These are phyloP conservation scores for Pichia sp. DNA, from an alignment of 1,139 yeast species.

Conservation along the genomic window DNA sequence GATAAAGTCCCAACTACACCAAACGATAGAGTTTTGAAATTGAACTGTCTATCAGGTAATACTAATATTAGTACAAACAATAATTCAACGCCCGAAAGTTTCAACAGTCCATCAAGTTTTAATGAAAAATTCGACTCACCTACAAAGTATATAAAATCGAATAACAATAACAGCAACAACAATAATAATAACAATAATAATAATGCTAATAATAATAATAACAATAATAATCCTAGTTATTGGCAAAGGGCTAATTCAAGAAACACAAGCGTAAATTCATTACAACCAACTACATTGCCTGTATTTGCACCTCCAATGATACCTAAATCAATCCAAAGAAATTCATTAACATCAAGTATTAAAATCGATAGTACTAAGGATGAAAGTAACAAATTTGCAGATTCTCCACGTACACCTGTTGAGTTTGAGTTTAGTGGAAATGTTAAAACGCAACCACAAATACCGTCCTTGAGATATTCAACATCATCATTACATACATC, in stretches of 20 bases:
- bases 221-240: constrained; percentile 13
- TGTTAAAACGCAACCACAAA: not conserved
- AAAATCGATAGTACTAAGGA: not conserved
- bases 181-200: no score
- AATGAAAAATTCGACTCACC: constrained; percentile 15
- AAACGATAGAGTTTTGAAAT: constrained; percentile 12
- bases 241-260: constrained; percentile 20
- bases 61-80: constrained; percentile 1
- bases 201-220: no score
- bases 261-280: constrained; percentile 14
- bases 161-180: no score
- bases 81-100: constrained; percentile 9
- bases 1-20: constrained; percentile 30
- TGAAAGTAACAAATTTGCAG: not conserved
- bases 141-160: constrained; percentile 15
- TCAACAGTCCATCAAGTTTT: constrained; percentile 5
- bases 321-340: not conserved
- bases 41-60: constrained; percentile 4
- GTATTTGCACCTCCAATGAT: constrained; percentile 13
- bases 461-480: not conserved
- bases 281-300: constrained; percentile 10
- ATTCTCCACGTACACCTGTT: constrained; percentile 13
- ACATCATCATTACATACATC: not conserved
- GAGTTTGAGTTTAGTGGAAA: constrained; percentile 10
- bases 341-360: not conserved